Evolutionary conservation across 176 grass and related monocot genomes (phyloP).

Genomic region (Phoenix roebelenii): DNA sequence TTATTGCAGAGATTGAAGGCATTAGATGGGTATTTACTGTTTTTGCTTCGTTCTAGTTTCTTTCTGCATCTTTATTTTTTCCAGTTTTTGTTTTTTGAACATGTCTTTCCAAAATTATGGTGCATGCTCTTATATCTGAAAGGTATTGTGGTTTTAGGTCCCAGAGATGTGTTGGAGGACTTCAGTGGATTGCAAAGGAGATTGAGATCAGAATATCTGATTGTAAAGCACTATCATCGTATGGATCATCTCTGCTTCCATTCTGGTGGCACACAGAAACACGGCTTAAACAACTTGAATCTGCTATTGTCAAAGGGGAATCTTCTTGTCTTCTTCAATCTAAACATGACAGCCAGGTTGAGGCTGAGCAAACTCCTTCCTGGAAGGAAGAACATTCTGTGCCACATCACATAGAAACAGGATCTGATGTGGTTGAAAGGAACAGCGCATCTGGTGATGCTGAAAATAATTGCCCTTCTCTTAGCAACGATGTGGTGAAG

Average conservation of each 20-base stretch:
- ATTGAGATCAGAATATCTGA: slow-evolving; percentile 73
- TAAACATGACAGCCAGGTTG: slow-evolving; percentile 15
- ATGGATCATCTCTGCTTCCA: slow-evolving; percentile 78
- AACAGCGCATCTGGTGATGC: background rate
- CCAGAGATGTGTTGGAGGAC: slow-evolving; percentile 26
- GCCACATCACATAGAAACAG: too few species aligned
- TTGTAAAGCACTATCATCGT: slow-evolving; percentile 62
- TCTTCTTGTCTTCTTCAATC: slow-evolving; percentile 26
- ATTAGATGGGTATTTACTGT: slow-evolving; percentile 48
- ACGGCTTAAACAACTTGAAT: slow-evolving; percentile 66
- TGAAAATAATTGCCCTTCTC: background rate
- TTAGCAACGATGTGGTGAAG: slow-evolving; percentile 19
- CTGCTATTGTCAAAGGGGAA: slow-evolving; percentile 51
- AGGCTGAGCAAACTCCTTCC: slow-evolving; percentile 23
- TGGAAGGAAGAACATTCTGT: too few species aligned
- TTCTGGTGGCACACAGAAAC: slow-evolving; percentile 88
- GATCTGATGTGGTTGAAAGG: slow-evolving; percentile 22
- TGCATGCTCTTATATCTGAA: slow-evolving; percentile 10
- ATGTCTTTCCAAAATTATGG: background rate
- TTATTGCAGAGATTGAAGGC: slow-evolving; percentile 66
- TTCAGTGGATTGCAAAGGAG: slow-evolving; percentile 60
- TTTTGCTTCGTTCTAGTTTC: slow-evolving; percentile 18
- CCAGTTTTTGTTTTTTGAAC: background rate
- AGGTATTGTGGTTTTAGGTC: slow-evolving; percentile 12
- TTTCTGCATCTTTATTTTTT: slow-evolving; percentile 3